A percentile compares a stretch with the other conserved stretches of the same genome.
Evolutionary conservation across 768 basidiomycete species (phyloP).

Genomic region (Panus rudis): DNA sequence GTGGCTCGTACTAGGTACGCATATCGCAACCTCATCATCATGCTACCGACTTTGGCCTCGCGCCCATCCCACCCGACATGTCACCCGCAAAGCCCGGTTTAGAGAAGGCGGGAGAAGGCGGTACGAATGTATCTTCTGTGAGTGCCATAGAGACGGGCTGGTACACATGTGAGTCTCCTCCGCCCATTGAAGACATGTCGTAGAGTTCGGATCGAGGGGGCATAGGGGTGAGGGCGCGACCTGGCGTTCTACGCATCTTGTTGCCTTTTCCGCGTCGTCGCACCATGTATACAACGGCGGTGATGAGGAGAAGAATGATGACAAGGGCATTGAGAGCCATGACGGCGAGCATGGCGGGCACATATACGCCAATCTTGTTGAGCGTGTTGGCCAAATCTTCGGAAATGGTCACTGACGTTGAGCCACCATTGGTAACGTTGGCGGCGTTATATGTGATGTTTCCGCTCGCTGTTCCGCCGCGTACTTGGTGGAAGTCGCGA

Average conservation of each 20-base stretch:
- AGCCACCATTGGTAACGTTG: conserved; percentile 30
- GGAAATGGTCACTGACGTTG: conserved; percentile 46
- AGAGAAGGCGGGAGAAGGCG: conserved; percentile 28
- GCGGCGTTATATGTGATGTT: conserved; percentile 63
- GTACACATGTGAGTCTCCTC: conserved; percentile 42
- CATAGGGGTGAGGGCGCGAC: conserved; percentile 54
- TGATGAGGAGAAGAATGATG: conserved; percentile 47
- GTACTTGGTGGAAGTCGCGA: conserved; percentile 55
- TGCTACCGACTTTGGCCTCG: conserved; percentile 37
- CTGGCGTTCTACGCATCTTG: conserved; percentile 33
- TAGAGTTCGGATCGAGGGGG: conserved; percentile 17
- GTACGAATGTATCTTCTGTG: conserved; percentile 30
- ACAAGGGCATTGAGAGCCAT: conserved; percentile 75
- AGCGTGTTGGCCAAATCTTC: conserved; percentile 52
- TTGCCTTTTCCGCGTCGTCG: conserved; percentile 35
- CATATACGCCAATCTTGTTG: conserved; percentile 52
- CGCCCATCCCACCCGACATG: too few species aligned
- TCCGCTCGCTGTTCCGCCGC: conserved; percentile 56
- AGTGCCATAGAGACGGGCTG: conserved; percentile 62
- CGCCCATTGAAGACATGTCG: conserved; percentile 7
- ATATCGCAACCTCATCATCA: conserved; percentile 22
- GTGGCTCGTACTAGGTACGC: not conserved
- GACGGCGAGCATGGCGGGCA: conserved; percentile 70
- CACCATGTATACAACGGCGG: conserved; percentile 48
- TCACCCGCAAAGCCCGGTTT: conserved; percentile 19